Evolutionary conservation across 345 rosid genomes (phyloP).

Genomic region (Iberis pinnata): DNA sequence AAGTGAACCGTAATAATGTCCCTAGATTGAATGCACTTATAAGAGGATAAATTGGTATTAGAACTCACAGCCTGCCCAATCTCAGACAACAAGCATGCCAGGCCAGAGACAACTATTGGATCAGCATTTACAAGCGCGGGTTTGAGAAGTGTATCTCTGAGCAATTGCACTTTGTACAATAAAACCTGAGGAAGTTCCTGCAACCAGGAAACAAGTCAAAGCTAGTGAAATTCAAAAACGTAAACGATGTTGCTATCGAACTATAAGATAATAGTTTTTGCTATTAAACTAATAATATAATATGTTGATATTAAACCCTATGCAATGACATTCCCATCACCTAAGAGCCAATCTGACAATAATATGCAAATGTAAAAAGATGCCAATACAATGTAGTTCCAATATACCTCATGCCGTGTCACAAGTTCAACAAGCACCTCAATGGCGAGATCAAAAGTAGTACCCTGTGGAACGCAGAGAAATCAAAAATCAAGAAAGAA

Average conservation of each 20-base stretch:
- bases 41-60: constrained; percentile 1
- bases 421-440: constrained; percentile 94
- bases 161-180: constrained; percentile 64
- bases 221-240: neutral
- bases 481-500: neutral
- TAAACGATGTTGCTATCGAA: constrained; percentile 4
- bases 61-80: constrained; percentile 91
- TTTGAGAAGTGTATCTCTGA: constrained; percentile 67
- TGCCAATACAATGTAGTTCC: constrained; percentile 2
- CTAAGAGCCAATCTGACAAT: neutral
- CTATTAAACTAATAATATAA: neutral
- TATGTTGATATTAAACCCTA: neutral
- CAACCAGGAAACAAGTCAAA: constrained; percentile 28
- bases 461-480: constrained; percentile 41
- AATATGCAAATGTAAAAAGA: neutral
- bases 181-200: constrained; percentile 88
- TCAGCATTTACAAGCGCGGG: constrained; percentile 72
- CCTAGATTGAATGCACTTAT: neutral
- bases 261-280: neutral
- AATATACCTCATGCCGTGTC: constrained; percentile 69
- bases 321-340: neutral
- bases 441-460: constrained; percentile 74
- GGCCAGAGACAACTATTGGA: constrained; percentile 71
- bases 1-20: neutral
- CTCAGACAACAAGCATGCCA: constrained; percentile 83